phyloP scores from a whole-genome alignment of 2,329 filamentous ascomycete genomes.

The Calonectria henricotiae region DNA sequence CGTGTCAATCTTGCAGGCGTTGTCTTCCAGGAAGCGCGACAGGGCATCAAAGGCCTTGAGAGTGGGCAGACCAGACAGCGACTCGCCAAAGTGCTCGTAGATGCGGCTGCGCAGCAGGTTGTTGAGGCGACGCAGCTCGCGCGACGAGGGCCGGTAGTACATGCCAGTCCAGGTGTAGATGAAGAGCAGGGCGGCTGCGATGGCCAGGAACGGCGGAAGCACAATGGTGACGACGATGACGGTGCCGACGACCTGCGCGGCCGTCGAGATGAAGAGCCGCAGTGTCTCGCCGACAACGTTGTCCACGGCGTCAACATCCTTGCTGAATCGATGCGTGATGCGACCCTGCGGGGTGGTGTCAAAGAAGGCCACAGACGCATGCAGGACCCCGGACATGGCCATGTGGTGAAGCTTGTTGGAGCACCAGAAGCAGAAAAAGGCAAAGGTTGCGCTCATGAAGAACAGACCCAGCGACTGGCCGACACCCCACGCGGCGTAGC shows the following conservation, averaged over 20 bases:
- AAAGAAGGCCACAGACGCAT: slow-evolving; percentile 58
- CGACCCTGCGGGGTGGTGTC: slow-evolving; percentile 4
- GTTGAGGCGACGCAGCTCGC: slow-evolving; percentile 8
- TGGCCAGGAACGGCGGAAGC: not conserved
- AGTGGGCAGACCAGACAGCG: not conserved
- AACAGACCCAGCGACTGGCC: slow-evolving; percentile 73
- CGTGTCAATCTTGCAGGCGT: not conserved
- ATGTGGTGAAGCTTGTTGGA: slow-evolving; percentile 62
- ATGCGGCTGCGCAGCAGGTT: slow-evolving; percentile 1
- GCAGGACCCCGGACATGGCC: slow-evolving; percentile 43
- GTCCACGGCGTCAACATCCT: slow-evolving; percentile 9
- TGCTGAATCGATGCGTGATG: slow-evolving; percentile 15
- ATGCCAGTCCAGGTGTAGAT: slow-evolving; percentile 14
- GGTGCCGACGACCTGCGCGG: slow-evolving; percentile 4
- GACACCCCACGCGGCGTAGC: not conserved
- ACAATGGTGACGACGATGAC: slow-evolving; percentile 3
- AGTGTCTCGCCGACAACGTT: slow-evolving; percentile 8
- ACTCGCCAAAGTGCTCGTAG: slow-evolving; percentile 15
- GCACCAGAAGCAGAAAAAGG: slow-evolving; percentile 58
- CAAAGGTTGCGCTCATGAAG: slow-evolving; percentile 73
- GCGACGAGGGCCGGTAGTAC: slow-evolving; percentile 13
- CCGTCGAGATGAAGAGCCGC: slow-evolving; percentile 4
- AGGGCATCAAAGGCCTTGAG: not conserved
- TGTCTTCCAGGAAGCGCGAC: slow-evolving; percentile 2
- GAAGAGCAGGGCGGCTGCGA: not conserved